A percentile compares a stretch with the other conserved stretches of the same genome.
Conservation (phyloP, 2,329 filamentous ascomycete species). For the Talaromyces funiculosus region DNA sequence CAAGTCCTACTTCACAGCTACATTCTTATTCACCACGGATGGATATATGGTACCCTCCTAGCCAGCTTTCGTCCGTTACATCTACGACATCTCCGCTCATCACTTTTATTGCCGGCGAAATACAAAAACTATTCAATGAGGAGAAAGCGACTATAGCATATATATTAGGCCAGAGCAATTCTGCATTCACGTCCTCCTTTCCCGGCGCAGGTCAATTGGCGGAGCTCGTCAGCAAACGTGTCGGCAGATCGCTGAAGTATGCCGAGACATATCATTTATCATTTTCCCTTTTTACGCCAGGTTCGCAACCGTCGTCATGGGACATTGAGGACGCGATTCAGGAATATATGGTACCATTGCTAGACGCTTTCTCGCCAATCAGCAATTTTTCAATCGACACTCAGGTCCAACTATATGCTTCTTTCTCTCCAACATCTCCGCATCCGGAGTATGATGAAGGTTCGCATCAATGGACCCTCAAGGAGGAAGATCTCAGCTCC, state of each 20-base stretch:
- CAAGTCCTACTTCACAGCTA: slow-evolving; percentile 56
- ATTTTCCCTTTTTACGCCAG: slow-evolving; percentile 87
- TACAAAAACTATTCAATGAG: slow-evolving; percentile 75
- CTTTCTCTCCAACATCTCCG: slow-evolving; percentile 57
- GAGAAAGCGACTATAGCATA: slow-evolving; percentile 82
- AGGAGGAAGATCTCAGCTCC: slow-evolving; percentile 79
- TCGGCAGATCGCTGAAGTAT: slow-evolving; percentile 82
- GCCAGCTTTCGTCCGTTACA: slow-evolving; percentile 59
- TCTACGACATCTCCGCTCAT: slow-evolving; percentile 69
- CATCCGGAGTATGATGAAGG: slow-evolving; percentile 50
- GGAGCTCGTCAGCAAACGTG: slow-evolving; percentile 61
- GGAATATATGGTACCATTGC: slow-evolving; percentile 73
- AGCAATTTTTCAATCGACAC: slow-evolving; percentile 96
- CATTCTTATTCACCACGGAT: slow-evolving; percentile 65
- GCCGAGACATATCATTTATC: slow-evolving; percentile 91
- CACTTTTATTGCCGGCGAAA: slow-evolving; percentile 69
- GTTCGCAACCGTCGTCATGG: slow-evolving; percentile 75
- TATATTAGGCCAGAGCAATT: slow-evolving; percentile 55
- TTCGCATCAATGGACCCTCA: slow-evolving; percentile 61
- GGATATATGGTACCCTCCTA: slow-evolving; percentile 70
- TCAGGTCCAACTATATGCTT: slow-evolving; percentile 89
- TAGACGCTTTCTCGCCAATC: slow-evolving; percentile 72
- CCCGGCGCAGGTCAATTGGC: slow-evolving; percentile 29
- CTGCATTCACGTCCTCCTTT: slow-evolving; percentile 15
- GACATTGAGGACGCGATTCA: slow-evolving; percentile 77